Evolutionary conservation across 768 basidiomycete genomes (phyloP), one percentile per base, ranked within the genome.

Genomic region (Rhodotorula graminis): DNA sequence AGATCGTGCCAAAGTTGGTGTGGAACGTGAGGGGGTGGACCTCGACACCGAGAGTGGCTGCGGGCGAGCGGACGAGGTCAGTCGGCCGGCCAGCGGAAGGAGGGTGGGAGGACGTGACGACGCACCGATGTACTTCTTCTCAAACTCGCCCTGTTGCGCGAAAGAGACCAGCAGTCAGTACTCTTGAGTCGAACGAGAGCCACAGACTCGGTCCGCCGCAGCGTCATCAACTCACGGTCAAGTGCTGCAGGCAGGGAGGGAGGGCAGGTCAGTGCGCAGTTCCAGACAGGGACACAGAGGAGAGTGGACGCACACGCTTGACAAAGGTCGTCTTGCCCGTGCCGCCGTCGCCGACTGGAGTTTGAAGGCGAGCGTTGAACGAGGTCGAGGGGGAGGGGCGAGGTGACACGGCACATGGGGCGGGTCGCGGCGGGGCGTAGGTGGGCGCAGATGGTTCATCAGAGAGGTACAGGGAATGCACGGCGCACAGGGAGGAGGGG

Each of bases 41-140:
- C 83, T 99, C 96, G 79, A 98, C 96, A 86, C 96, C 96, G 72
- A 99, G 91, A 69, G 96, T 99, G 80, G 96, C 96, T 98, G 82
- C 63, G 31, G 29, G 40, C 53, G 70, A 55, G 64, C 58, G 58
- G 68, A 46, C 60, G 31, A 69, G 67, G 19, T 60, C 31, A 64
- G 55, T 58, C 60, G 53, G 15, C n/a, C 18, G 40, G 18, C 57
- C 49, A 23, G 42, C 55, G 67, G 64, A 23, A 46, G 19, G 42
- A 44, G 12, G 33, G 25, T 7, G 29, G 71, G 44, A 46, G 2
- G 44, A 5, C 18, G 8, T 2, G 12, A 14, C 44, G 44, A 46
- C 78, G 53, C 25, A 80, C 79, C 79, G 57, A 80, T 79, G 78
- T 79, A 80, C 83, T 99, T 99, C 88, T 99, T 99, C 85, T 99